A percentile compares a stretch with the other conserved stretches of the same genome.
Conservation (phyloP, 1,139 yeast genomes). For the Wickerhamomyces sp. region DNA sequence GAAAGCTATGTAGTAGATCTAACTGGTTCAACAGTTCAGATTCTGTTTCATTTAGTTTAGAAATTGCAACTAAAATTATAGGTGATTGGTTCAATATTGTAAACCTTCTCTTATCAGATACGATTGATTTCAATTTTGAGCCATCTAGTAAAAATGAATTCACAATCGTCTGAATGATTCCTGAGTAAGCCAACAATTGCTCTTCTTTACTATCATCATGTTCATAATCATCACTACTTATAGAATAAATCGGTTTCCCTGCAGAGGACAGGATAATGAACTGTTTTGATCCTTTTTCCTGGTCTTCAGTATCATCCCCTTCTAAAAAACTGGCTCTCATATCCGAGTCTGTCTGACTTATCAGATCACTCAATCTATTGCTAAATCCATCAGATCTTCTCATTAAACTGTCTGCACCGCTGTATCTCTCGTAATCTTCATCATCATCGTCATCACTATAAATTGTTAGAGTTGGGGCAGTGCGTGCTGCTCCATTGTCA, state of each 20-base stretch:
- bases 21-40: constrained; percentile 61
- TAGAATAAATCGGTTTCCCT: constrained; percentile 87
- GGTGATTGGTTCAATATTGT: constrained; percentile 66
- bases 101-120: constrained; percentile 45
- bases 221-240: constrained; percentile 47
- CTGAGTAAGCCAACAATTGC: constrained; percentile 68
- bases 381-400: constrained; percentile 8
- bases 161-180: constrained; percentile 42
- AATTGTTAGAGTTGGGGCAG: constrained; percentile 23
- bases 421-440: constrained; percentile 3
- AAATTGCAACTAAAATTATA: constrained; percentile 68
- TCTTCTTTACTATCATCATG: constrained; percentile 42
- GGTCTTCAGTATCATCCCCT: constrained; percentile 20
- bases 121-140: constrained; percentile 34
- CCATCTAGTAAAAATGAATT: constrained; percentile 32
- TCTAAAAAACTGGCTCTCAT: constrained; percentile 6
- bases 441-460: constrained; percentile 22
- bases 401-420: background rate
- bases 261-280: constrained; percentile 84
- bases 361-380: constrained; percentile 18
- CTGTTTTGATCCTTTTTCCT: constrained; percentile 52
- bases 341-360: constrained; percentile 11
- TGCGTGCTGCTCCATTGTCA: constrained; percentile 14
- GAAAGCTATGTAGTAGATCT: constrained; percentile 68
- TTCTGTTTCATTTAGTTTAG: constrained; percentile 50